Evolutionary conservation across 2,329 filamentous ascomycete genomes (phyloP), one percentile per base, ranked within the genome.

Genomic region (Aspergillus floridensis): DNA sequence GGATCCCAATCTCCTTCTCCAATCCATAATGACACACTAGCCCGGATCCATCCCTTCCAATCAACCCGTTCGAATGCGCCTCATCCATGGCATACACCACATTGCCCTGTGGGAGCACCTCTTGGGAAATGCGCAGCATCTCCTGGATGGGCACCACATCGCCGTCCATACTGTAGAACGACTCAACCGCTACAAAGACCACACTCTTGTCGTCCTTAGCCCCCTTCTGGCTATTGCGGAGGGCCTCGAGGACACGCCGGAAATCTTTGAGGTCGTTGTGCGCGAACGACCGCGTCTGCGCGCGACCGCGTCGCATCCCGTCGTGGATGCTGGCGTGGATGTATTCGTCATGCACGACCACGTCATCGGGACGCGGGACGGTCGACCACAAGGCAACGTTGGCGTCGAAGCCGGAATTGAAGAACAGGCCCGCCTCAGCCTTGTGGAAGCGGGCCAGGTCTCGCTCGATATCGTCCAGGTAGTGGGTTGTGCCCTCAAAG

Each of bases 241-340:
- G 68, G 0, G 65, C 60, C 16, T 63, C 58, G 2, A 63, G 29
- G 44, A 59, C 57, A 57, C 78, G 2, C 14, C 62, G 61, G 79
- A 79, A 1, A 65, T 57, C 1, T 71, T 26, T 74, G 56, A 78
- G 32, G 62, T 69, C 0, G 61, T 68, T 0, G 82, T 84, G 2
- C 84, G 78, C 10, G 82, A 83, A 52, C 29, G 19, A 19, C 2
- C 8, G 16, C 1, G 29, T 52, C 6, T 52, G 19, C 1, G 49
- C 49, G 3, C 38, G 84, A 61, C 35, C 78, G 78, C 31, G 29
- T 2, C 19, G 49, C 84, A 90, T 87, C 0, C 88, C 88, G 67
- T 90, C 87, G 59, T 89, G 87, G 4, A 87, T 84, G 59, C 86
- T 89, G 1, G 88, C 88, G 64, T 90, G 88, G 5, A 91, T 82